A percentile compares a stretch with the other conserved stretches of the same genome.
phyloP scores from a whole-genome alignment of 371 early-diverging fungal genomes.

The Umbelopsis sp. region DNA sequence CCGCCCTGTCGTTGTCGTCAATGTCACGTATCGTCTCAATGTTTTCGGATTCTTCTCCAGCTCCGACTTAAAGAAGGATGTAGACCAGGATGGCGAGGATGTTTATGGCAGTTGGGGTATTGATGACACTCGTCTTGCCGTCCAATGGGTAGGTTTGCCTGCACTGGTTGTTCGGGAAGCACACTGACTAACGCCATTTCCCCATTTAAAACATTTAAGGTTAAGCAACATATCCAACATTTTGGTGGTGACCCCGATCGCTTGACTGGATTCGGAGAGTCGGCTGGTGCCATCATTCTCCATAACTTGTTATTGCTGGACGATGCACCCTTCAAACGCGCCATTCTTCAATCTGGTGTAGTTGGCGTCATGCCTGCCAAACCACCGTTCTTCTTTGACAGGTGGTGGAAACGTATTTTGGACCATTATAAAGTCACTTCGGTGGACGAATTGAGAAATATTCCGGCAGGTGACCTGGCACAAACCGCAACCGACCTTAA shows the following conservation, averaged over 20 bases:
- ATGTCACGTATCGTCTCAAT: constrained; percentile 14
- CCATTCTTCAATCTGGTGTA: constrained; percentile 5
- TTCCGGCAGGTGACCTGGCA: background rate
- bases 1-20: background rate
- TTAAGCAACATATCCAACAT: constrained; percentile 39
- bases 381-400: background rate
- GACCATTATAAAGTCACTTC: constrained; percentile 1
- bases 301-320: background rate
- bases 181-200: background rate
- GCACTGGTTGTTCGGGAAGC: background rate
- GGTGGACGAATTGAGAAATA: constrained; percentile 4
- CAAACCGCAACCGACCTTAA: background rate
- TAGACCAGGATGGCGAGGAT: background rate
- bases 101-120: constrained; percentile 2
- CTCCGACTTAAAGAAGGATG: constrained; percentile 2
- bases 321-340: background rate
- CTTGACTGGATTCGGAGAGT: constrained; percentile 52
- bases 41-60: background rate
- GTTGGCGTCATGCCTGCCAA: background rate
- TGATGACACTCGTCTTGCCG: background rate
- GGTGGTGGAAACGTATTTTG: background rate
- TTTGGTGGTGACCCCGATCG: constrained; percentile 50
- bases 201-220: constrained; percentile 30
- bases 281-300: constrained; percentile 46
- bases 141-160: constrained; percentile 3